Evolutionary conservation across 192 early-diverging fungal species (phyloP), one percentile per base, ranked within the genome.

Genomic region (Umbelopsis ramanniana): DNA sequence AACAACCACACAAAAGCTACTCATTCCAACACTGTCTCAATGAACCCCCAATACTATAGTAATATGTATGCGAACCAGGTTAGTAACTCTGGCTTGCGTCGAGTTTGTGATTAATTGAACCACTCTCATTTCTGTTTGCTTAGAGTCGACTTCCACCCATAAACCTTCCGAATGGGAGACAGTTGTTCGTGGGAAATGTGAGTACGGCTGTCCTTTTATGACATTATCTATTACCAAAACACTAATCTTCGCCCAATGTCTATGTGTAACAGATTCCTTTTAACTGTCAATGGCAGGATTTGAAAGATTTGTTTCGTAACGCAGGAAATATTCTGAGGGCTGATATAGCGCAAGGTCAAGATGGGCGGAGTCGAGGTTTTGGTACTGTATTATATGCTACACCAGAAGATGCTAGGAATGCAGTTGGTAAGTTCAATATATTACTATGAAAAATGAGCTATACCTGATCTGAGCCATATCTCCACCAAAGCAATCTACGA

Each of bases 161-260:
- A 63, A 26, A 63, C 17, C 17, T 15, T 19, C 1, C 72, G 45
- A 63, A 46, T 54, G 74, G 82, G 10, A 79, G 79, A 23, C 83
- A 84, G 67, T 82, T 94, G 48, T 93, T 89, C 78, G 89, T 94
- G 60, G 92, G 93, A 67, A 94, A 94, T 85, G 90, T 93, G 81
- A 76, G 81, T 71, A 53, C 23, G 40, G 26, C 38, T 72, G 6
- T 6, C 23, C 60, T 72, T 5, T 52, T 26, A 0, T 53, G 46
- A 55, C 40, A 6, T 43, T 43, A 43, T 6, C n/a, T 6, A 43
- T 5, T 43, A 43, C 6, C 1, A 43, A 43, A 43, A 43, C 11
- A 43, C 40, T 43, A 12, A 43, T 12, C 40, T 11, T 43, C 6
- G 40, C 0, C 8, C 6, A 43, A 7, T 11, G 69, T 29, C 10